Evolutionary conservation across 225 moss, liverwort and hornwort genomes (phyloP), one percentile per base, ranked within the genome.

Genomic region (Rhytidiadelphus loreus): DNA sequence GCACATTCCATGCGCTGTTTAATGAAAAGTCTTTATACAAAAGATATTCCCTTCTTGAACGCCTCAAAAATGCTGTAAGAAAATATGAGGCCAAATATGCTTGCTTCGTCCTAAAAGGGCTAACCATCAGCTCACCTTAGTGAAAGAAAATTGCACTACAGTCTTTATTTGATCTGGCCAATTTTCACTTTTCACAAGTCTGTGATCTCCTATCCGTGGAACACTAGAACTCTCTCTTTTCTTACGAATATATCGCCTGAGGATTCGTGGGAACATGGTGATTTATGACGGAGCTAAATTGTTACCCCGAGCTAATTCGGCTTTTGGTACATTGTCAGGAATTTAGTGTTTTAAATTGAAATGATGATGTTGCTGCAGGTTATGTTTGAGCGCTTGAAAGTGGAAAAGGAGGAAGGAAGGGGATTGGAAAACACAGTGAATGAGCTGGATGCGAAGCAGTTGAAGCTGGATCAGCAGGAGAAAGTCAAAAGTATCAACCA

Each of bases 341-440:
- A 26, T 43, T 66, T 41, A 65, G 25, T 81, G 66, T 44, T 35
- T 68, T 75, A 41, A 77, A 48, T 53, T 85, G 85, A 44, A 52
- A 81, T 30, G 29, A 30, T 87, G 62, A 18, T 85, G 74, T 39
- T 74, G 30, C 64, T 86, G 90, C 94, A 97, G 97, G 89, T 92
- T 29, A 96, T 98, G 97, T 97, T 98, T 84, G 95, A 97, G 88
- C 95, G 95, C 89, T 73, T 98, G 90, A 95, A 95, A 88, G 22
- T 96, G 62, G 97, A 98, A 77, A 97, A 98, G 86, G 98, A 98
- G 77, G 97, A 96, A 88, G 98, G 95, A 39, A 89, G 94, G 82
- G 95, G 88, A 28, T 84, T 95, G 17, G 94, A 93, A 17, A 92
- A 81, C 25, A 70, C 89, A 22, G 56, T 28, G 62, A 82, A 77